Conservation (phyloP, 2,329 filamentous ascomycete species). For the Cytospora piceae region DNA sequence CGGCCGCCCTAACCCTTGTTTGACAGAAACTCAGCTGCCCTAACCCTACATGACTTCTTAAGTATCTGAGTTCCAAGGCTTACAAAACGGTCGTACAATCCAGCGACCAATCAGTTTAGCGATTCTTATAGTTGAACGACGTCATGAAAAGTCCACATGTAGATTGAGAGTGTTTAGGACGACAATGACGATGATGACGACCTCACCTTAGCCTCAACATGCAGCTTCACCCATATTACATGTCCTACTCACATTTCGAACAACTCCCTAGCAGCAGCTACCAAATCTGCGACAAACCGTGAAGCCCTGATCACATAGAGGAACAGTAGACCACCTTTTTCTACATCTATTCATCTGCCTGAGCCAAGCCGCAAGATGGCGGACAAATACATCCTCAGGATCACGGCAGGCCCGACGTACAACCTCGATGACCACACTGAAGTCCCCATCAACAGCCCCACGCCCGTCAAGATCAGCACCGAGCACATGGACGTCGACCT, state of each 20-base stretch:
- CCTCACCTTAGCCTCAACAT: background rate
- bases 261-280: too few relatives aligned
- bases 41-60: too few relatives aligned
- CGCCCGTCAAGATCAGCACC: slow-evolving; percentile 65
- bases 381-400: slow-evolving; percentile 76
- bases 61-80: too few relatives aligned
- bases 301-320: too few relatives aligned
- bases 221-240: background rate
- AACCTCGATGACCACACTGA: slow-evolving; percentile 71
- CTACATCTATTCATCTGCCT: background rate
- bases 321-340: background rate
- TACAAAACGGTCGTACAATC: background rate
- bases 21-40: too few relatives aligned
- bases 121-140: slow-evolving; percentile 7
- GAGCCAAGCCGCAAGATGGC: slow-evolving; percentile 49
- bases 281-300: too few relatives aligned
- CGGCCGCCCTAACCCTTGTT: too few relatives aligned
- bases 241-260: too few relatives aligned
- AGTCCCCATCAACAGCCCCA: slow-evolving; percentile 74
- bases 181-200: slow-evolving; percentile 6
- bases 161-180: background rate
- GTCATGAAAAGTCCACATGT: slow-evolving; percentile 26
- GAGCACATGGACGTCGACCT: slow-evolving; percentile 68
- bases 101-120: slow-evolving; percentile 8
- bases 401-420: slow-evolving; percentile 82